A percentile compares a stretch with the other conserved stretches of the same genome.
phyloP scores from a whole-genome alignment of 2,329 filamentous ascomycete species.

The Hypoxylon sp. region DNA sequence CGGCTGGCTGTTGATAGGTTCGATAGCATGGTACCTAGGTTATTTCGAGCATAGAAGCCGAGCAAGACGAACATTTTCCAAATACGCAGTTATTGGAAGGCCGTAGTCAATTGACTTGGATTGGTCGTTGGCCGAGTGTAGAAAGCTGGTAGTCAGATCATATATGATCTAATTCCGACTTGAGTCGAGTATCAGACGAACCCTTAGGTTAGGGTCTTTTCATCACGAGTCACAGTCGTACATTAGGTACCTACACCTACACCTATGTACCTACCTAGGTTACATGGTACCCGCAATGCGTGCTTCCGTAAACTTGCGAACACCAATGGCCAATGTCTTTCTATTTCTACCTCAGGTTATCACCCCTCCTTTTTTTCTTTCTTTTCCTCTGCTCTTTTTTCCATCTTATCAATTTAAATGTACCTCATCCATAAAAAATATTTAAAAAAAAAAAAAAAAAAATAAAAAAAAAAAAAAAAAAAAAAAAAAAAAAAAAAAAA shows the following conservation, averaged over 20 bases:
- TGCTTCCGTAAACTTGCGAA: conserved; percentile 22
- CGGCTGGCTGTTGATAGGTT: conserved; percentile 19
- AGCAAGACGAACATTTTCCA: neutral
- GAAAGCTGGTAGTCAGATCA: neutral
- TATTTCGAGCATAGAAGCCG: neutral
- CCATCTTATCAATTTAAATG: neutral
- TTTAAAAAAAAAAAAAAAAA: neutral
- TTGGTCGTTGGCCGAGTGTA: neutral
- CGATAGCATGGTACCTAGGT: neutral
- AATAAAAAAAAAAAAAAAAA: no score
- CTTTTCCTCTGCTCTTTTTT: neutral
- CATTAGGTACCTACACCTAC: no score
- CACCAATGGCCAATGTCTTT: neutral
- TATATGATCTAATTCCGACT: neutral
- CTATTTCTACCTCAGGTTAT: neutral
- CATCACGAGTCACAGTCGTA: conserved; percentile 10
- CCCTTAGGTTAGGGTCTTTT: conserved; percentile 20
- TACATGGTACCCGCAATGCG: conserved; percentile 28
- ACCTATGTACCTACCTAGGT: no score
- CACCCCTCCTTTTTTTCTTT: neutral
- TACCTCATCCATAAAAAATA: neutral
- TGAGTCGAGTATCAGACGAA: neutral
- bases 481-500: neutral
- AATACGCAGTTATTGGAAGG: neutral
- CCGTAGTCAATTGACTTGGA: neutral